Base-by-base conservation (phyloP, 2,329 filamentous ascomycete genomes). In the Fusarium sp. region DNA sequence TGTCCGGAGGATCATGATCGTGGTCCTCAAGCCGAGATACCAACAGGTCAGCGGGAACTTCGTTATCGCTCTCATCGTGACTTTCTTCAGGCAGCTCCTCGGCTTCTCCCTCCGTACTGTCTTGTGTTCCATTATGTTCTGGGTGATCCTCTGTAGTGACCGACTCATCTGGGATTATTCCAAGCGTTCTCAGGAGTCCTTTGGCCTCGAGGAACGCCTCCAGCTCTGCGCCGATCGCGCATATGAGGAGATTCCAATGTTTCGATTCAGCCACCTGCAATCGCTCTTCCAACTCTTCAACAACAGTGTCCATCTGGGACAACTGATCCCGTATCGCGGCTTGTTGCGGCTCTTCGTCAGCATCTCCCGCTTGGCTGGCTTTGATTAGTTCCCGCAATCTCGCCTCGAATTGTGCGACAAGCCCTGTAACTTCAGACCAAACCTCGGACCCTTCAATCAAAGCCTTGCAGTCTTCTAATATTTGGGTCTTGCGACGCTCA, bases 161-260 rank as follows among this genome's bases (percentile, higher is more conserved):
- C 8, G 48, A n/a, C 4, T 65, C 63, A 15, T 74, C 70, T 24
- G 56, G 14, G 14, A 63, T 44, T 14, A 66, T 44, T 18, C 70
- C 74, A 9, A 79, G 56, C 6, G 74, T 71, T 18, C 66, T 69
- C n/a, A 94, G 82, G 47, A 94, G 84, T 7, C 84, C 81, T 74
- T 87, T 86, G 3, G 90, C 91, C 76, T 91, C 88, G 38, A 83
- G 83, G 69, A 93, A 91, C 6, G 91, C 91, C 66, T 92, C 90
- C 4, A 93, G 79, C 79, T 94, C 93, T 1, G 93, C 93, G 1
- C 93, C 92, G 39, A 96, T 90, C 17, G 92, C 93, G 58, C 90
- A 93, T 9, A 95, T 90, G 24, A 96, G 85, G 22, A 95, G 83
- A 64, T 92, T 95, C 93, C 93, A 96, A 22, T 87, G 86, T 64